Evolutionary conservation across 1,284 basidiomycete genomes (phyloP).

Genomic region (Cutaneotrichosporon cyanovorans): DNA sequence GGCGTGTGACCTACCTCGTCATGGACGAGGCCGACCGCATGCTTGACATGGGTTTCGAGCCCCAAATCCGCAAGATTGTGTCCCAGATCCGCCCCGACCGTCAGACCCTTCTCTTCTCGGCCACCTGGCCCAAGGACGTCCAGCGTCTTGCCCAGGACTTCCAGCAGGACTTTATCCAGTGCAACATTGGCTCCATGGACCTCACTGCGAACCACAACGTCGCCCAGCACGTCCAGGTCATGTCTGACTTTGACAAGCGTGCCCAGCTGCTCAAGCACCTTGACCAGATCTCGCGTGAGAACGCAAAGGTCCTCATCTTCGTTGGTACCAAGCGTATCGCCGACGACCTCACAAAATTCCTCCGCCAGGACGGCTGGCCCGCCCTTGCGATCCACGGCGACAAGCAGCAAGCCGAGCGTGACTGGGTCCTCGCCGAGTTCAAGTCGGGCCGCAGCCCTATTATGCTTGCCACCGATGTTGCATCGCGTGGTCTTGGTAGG

Average conservation of each 20-base stretch:
- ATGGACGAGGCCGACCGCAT: conserved; percentile 91
- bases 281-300: conserved; percentile 90
- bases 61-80: conserved; percentile 97
- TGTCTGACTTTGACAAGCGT: conserved; percentile 97
- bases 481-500: conserved; percentile 99
- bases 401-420: conserved; percentile 84
- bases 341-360: conserved; percentile 95
- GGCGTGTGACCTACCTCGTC: conserved; percentile 92
- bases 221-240: conserved; percentile 89
- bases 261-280: conserved; percentile 93
- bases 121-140: conserved; percentile 99
- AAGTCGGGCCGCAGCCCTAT: conserved; percentile 96
- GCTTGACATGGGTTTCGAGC: conserved; percentile 73
- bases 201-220: conserved; percentile 98
- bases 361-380: conserved; percentile 96
- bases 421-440: conserved; percentile 98
- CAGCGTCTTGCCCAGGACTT: conserved; percentile 97
- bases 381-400: conserved; percentile 98
- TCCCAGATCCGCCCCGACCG: conserved; percentile 92
- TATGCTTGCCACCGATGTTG: conserved; percentile 95
- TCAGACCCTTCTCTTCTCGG: conserved; percentile 95
- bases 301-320: conserved; percentile 98
- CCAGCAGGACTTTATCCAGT: conserved; percentile 90
- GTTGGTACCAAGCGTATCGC: conserved; percentile 96
- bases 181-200: conserved; percentile 98